Percentiles rank a stretch among this genome's conserved stretches.
Conservation (phyloP, 495 filamentous ascomycete genomes). For the Aspergillus sclerotioniger region DNA sequence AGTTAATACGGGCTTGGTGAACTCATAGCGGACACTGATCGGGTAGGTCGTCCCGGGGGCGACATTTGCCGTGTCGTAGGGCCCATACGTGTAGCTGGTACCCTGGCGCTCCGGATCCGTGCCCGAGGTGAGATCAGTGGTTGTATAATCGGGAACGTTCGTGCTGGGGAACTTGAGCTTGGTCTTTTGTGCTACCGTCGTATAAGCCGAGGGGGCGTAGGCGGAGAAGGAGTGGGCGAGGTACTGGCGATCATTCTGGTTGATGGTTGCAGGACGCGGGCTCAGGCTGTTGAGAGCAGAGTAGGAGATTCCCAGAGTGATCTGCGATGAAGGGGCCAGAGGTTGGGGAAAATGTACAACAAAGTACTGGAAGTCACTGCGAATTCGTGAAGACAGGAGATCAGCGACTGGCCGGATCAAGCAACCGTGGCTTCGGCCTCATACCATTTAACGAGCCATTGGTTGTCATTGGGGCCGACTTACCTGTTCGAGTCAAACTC, state of each 20-base stretch:
- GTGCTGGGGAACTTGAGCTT: constrained; percentile 83
- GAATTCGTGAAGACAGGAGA: constrained; percentile 1
- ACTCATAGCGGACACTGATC: constrained; percentile 84
- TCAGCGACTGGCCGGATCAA: constrained; percentile 7
- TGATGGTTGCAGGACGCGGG: constrained; percentile 77
- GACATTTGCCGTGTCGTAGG: constrained; percentile 66
- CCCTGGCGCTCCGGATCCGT: constrained; percentile 82
- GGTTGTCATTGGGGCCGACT: constrained; percentile 22
- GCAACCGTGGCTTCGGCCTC: constrained; percentile 22
- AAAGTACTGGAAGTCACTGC: constrained; percentile 79
- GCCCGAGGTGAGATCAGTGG: constrained; percentile 60
- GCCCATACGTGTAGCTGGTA: constrained; percentile 85
- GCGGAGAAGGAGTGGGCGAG: constrained; percentile 81
- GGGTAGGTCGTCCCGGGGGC: constrained; percentile 70
- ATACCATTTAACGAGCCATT: constrained; percentile 22
- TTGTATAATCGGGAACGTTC: constrained; percentile 79
- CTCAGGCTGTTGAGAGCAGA: constrained; percentile 68
- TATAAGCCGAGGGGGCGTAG: constrained; percentile 77
- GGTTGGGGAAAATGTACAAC: constrained; percentile 72
- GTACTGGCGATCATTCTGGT: constrained; percentile 80
- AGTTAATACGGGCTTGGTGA: constrained; percentile 86
- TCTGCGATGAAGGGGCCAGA: constrained; percentile 69
- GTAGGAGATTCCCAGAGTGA: constrained; percentile 84
- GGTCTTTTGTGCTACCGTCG: constrained; percentile 89
- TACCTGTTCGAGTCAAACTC: constrained; percentile 30